Evolutionary conservation across 208 protist species (phyloP), one percentile per base, ranked within the genome.

Genomic region (Acanthamoeba royreba): DNA sequence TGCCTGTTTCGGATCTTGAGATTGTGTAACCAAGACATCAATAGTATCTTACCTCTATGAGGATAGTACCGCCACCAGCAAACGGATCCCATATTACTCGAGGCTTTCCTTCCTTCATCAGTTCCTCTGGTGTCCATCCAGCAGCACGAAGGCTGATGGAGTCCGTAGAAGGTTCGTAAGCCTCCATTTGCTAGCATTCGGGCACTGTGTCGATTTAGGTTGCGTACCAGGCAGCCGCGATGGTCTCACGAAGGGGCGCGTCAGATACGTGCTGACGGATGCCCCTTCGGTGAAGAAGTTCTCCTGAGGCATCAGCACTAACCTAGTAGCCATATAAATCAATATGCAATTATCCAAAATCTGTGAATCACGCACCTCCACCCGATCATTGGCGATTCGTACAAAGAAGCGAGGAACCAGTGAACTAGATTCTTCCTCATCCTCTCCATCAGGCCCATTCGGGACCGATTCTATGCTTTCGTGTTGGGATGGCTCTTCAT

Each of bases 271-370:
- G 83, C 49, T 90, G 46, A 19, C 53, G 52, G 4, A 58, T 69
- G 33, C 52, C 83, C 7, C 83, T 38, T n/a, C 53, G 46, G 25
- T 90, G 83, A 17, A 90, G 53, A 45, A 90, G 53, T 52, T 69
- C 83, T 8, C 83, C 83, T 2, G 83, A 90, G 35, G 83, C 83
- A 66, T 90, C 83, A 11, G 66, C 83, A 35, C 83, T 90, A 25
- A 90, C 53, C 83, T 90, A n/a, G 38, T 47, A 28, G 35, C 43
- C 83, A 69, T 17, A 53, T 28, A 87, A 31, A 33, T 19, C 79
- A 0, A 1, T 17, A 40, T 22, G 25, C 2, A 87, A 28, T 28
- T 22, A 28, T 15, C 33, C 13, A 83, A 28, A n/a, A 40, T 49
- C 5, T 28, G 40, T 19, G 42, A 5, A 28, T 7, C 40, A 53